These are phyloP conservation scores for Scenedesmus sp. DNA, from an alignment of 163 green algal genomes.

Conservation along the genomic window DNA sequence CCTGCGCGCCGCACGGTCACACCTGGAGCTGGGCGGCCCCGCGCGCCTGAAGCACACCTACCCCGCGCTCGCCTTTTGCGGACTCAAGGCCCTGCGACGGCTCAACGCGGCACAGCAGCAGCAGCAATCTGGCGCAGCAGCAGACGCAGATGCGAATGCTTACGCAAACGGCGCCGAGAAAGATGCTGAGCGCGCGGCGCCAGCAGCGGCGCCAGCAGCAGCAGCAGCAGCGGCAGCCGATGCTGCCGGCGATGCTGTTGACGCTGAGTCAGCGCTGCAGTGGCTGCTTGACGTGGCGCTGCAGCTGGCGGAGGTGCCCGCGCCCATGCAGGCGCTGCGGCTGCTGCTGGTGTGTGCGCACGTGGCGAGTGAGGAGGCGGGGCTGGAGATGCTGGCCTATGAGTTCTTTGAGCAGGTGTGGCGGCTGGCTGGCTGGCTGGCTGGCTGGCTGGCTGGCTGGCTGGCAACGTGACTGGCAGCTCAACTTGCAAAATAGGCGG, in stretches of 20 bases:
- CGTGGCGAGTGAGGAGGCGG: slow-evolving; percentile 77
- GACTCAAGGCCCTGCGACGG: slow-evolving; percentile 60
- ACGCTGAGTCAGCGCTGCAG: slow-evolving; percentile 57
- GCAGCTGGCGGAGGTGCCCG: slow-evolving; percentile 53
- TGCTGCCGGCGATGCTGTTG: slow-evolving; percentile 10
- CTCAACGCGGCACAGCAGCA: background rate
- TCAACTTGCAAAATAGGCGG: too few species aligned
- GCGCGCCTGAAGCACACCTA: slow-evolving; percentile 80
- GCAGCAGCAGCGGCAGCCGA: background rate
- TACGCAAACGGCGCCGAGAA: background rate
- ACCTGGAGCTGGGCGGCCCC: slow-evolving; percentile 77
- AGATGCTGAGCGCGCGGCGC: background rate
- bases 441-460: background rate
- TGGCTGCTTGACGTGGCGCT: slow-evolving; percentile 61
- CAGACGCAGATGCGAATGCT: background rate
- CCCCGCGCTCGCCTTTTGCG: slow-evolving; percentile 82
- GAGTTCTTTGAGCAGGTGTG: slow-evolving; percentile 93
- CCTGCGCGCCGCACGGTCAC: slow-evolving; percentile 63
- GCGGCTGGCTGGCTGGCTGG: background rate
- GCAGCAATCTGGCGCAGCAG: background rate
- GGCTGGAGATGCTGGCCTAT: slow-evolving; percentile 90
- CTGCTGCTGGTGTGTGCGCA: slow-evolving; percentile 67
- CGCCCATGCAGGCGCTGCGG: slow-evolving; percentile 68
- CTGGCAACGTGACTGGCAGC: background rate
- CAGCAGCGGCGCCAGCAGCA: slow-evolving; percentile 17